Evolutionary conservation across 1,139 yeast species (phyloP).

Genomic region (Taiozyma onychis): DNA sequence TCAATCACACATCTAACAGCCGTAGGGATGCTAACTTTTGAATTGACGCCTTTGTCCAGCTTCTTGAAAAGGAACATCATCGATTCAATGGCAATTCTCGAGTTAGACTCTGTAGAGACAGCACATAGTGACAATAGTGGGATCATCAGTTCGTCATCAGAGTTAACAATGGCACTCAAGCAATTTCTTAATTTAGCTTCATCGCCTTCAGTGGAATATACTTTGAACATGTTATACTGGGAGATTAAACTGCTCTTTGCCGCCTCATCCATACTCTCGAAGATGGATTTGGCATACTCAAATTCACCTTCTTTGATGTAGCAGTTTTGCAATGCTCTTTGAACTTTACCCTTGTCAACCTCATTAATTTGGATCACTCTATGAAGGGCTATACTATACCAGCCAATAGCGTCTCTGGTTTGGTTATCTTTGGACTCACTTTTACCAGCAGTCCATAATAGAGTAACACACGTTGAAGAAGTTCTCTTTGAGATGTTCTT

Average conservation of each 20-base stretch:
- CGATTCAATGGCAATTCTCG: conserved; percentile 17
- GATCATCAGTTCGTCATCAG: conserved; percentile 12
- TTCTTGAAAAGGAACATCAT: conserved; percentile 18
- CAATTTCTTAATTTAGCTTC: conserved; percentile 6
- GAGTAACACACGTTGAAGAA: conserved; percentile 23
- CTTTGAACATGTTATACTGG: conserved; percentile 26
- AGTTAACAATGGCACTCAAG: conserved; percentile 7
- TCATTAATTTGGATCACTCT: conserved; percentile 21
- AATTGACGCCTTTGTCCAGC: conserved; percentile 7
- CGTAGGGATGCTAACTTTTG: conserved; percentile 16
- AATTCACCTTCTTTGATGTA: conserved; percentile 16
- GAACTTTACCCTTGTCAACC: conserved; percentile 25
- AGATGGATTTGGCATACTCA: conserved; percentile 14
- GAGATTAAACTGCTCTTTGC: conserved; percentile 21
- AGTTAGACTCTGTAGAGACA: conserved; percentile 7
- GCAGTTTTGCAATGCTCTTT: conserved; percentile 26
- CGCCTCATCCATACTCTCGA: conserved; percentile 13
- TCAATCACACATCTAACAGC: conserved; percentile 23
- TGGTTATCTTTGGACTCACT: conserved; percentile 17
- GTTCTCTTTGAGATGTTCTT: conserved; percentile 21
- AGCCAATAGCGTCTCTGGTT: conserved; percentile 18
- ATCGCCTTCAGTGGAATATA: conserved; percentile 15
- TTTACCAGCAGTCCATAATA: conserved; percentile 31
- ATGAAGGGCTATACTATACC: conserved; percentile 26
- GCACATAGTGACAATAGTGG: conserved; percentile 21